Evolutionary conservation across 176 grass and related monocot species (phyloP).

Genomic region (Pontederia paniculata): DNA sequence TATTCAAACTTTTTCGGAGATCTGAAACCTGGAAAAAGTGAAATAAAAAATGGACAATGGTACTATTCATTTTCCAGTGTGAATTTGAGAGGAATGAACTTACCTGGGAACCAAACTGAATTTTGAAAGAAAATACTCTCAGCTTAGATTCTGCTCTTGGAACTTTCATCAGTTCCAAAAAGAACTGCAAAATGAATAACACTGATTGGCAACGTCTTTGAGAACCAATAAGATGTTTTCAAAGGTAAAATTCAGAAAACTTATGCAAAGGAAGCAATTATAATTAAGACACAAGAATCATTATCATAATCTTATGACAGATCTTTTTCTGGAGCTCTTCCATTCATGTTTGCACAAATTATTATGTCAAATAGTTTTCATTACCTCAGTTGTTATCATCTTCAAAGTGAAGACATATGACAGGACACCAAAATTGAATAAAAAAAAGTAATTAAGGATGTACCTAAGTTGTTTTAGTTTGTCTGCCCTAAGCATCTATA

Average conservation of each 20-base stretch:
- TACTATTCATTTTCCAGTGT: neutral
- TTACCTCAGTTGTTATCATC: too few species aligned
- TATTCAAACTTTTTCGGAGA: constrained; percentile 69
- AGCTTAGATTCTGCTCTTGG: constrained; percentile 93
- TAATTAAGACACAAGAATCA: too few species aligned
- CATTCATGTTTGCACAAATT: too few species aligned
- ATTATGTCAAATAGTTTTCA: too few species aligned
- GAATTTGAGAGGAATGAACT: neutral
- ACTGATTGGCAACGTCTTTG: neutral
- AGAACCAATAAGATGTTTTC: neutral
- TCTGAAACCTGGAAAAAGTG: constrained; percentile 37
- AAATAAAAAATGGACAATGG: neutral
- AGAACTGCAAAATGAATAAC: constrained; percentile 47
- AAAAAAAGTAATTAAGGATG: too few species aligned
- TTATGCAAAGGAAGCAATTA: neutral
- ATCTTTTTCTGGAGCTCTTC: too few species aligned
- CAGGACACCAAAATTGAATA: too few species aligned
- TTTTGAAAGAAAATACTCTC: constrained; percentile 96
- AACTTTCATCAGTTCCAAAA: constrained; percentile 99
- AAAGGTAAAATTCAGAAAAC: neutral
- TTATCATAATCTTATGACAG: too few species aligned
- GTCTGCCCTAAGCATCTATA: too few species aligned
- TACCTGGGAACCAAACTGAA: constrained; percentile 82
- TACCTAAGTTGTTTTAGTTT: too few species aligned
- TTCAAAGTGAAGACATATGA: too few species aligned